phyloP scores from a whole-genome alignment of 2,329 filamentous ascomycete species.

The Curvularia eragrostidis region DNA sequence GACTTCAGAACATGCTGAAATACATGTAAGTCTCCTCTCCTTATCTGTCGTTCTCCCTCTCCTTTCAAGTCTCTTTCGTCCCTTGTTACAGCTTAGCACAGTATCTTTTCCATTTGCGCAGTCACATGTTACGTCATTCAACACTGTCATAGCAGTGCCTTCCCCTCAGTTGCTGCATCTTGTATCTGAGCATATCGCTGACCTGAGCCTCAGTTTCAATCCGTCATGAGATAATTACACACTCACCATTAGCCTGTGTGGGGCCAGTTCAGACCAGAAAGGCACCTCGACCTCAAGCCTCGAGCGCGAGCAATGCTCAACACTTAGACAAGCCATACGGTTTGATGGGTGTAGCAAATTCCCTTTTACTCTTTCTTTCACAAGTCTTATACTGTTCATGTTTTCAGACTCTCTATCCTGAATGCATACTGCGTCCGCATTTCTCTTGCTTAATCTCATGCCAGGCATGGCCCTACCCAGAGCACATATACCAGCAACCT shows the following conservation, averaged over 20 bases:
- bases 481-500: conserved; percentile 5
- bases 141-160: conserved; percentile 2
- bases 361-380: neutral
- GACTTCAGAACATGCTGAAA: neutral
- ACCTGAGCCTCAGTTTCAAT: neutral
- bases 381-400: neutral
- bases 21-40: neutral
- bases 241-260: neutral
- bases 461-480: neutral
- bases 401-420: neutral
- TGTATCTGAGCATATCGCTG: neutral
- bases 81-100: neutral
- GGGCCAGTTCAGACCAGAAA: neutral
- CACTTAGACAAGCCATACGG: neutral
- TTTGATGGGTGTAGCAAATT: neutral
- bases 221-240: neutral
- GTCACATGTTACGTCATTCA: conserved; percentile 13
- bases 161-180: neutral
- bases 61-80: neutral
- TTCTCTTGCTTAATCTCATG: neutral
- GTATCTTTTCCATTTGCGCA: neutral
- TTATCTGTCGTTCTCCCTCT: neutral
- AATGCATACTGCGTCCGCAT: neutral
- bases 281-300: neutral
- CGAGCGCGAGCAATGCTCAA: neutral